Conservation (phyloP, 805 yeast genomes). For the Kregervanrija fluxuum region DNA sequence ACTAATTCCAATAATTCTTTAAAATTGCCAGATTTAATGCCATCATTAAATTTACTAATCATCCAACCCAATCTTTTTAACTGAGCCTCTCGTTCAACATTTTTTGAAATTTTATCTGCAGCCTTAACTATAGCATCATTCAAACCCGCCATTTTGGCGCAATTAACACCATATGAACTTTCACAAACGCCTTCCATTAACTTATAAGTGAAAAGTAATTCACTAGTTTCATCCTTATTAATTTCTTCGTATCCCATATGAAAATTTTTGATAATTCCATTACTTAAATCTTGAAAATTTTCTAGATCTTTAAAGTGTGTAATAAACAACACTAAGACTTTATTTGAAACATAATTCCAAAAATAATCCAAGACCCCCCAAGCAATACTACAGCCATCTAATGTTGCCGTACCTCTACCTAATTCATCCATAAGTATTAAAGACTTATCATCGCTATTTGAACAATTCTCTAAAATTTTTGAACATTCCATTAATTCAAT, state of each 20-base stretch:
- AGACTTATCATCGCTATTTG: conserved; percentile 33
- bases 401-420: conserved; percentile 63
- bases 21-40: conserved; percentile 1
- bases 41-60: conserved; percentile 1
- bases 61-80: conserved; percentile 11
- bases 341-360: conserved; percentile 27
- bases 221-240: conserved; percentile 22
- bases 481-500: conserved; percentile 66
- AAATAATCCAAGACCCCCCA: conserved; percentile 59
- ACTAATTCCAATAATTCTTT: conserved; percentile 14
- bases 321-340: conserved; percentile 64
- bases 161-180: conserved; percentile 78
- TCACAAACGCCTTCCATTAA: conserved; percentile 43
- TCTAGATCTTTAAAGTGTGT: conserved; percentile 77
- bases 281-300: conserved; percentile 35
- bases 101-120: conserved; percentile 34
- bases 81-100: conserved; percentile 17
- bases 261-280: conserved; percentile 43
- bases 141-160: conserved; percentile 69
- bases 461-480: conserved; percentile 44
- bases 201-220: conserved; percentile 46
- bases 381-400: conserved; percentile 81
- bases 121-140: conserved; percentile 36
- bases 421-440: conserved; percentile 67
- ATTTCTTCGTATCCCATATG: conserved; percentile 54